Percentiles rank a stretch among this genome's conserved stretches.
Conservation (phyloP, 1,284 basidiomycete species). For the Malassezia pachydermatis region DNA sequence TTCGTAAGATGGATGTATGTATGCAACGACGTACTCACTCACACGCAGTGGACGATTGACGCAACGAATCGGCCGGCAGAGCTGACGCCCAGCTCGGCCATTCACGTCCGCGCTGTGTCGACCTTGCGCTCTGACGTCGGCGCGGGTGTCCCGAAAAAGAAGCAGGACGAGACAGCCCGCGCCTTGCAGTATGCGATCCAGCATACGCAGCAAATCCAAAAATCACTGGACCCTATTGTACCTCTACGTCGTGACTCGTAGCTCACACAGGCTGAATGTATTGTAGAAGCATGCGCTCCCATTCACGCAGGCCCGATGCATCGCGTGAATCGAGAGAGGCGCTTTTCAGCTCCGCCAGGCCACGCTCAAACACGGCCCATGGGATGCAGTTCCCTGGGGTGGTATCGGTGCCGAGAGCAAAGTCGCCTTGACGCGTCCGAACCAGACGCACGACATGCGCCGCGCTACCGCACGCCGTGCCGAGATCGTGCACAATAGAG, state of each 20-base stretch:
- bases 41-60: constrained; percentile 2
- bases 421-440: constrained; percentile 41
- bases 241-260: constrained; percentile 12
- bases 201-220: constrained; percentile 10
- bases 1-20: constrained; percentile 3
- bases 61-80: constrained; percentile 2
- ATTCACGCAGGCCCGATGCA: constrained; percentile 22
- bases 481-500: constrained; percentile 45
- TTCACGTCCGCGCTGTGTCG: constrained; percentile 12
- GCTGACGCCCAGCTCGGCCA: constrained; percentile 1
- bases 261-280: constrained; percentile 10
- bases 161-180: constrained; percentile 13
- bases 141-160: constrained; percentile 6
- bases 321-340: constrained; percentile 18
- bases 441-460: constrained; percentile 43
- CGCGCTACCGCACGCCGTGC: constrained; percentile 28
- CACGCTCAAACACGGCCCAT: constrained; percentile 37
- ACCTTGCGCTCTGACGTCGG: constrained; percentile 18
- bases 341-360: constrained; percentile 28
- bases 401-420: constrained; percentile 21
- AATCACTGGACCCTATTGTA: constrained; percentile 14
- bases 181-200: constrained; percentile 16
- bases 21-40: not conserved
- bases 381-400: constrained; percentile 35
- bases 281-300: constrained; percentile 28